Evolutionary conservation across 352 stramenopile species (phyloP).

Genomic region (Labyrinthula sp.): DNA sequence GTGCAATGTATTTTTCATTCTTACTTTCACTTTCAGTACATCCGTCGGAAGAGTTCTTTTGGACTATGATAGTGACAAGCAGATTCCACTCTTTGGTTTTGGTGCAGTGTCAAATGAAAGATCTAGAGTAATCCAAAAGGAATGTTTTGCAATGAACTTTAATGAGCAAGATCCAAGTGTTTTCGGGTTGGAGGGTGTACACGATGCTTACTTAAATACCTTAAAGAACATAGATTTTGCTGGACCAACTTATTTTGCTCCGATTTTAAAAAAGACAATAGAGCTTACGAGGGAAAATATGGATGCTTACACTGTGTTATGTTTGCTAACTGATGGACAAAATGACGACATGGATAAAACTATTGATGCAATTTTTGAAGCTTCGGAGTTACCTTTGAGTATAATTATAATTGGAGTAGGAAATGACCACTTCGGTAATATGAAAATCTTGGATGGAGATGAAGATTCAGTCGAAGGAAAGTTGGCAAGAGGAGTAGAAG

Average conservation of each 20-base stretch:
- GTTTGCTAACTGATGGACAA: slow-evolving; percentile 52
- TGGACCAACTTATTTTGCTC: slow-evolving; percentile 38
- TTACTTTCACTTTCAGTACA: no score
- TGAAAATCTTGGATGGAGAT: slow-evolving; percentile 48
- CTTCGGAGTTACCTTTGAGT: slow-evolving; percentile 40
- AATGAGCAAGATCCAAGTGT: slow-evolving; percentile 50
- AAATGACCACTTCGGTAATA: slow-evolving; percentile 45
- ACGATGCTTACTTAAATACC: slow-evolving; percentile 39
- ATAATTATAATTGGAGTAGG: slow-evolving; percentile 60
- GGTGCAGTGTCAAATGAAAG: slow-evolving; percentile 48
- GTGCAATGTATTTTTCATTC: no score
- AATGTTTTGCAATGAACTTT: slow-evolving; percentile 67
- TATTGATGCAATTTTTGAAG: slow-evolving; percentile 37
- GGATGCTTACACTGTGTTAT: slow-evolving; percentile 37
- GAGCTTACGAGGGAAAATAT: slow-evolving; percentile 8
- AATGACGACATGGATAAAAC: slow-evolving; percentile 55
- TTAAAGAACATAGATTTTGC: slow-evolving; percentile 32
- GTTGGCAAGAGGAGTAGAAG: slow-evolving; percentile 29
- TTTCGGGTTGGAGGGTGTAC: slow-evolving; percentile 44
- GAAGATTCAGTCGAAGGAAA: no score
- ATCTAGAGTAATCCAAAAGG: no score
- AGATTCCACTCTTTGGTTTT: slow-evolving; percentile 53
- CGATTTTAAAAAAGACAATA: slow-evolving; percentile 28
- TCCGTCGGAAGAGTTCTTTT: slow-evolving; percentile 44
- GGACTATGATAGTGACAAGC: slow-evolving; percentile 51